Evolutionary conservation across 1,139 yeast genomes (phyloP).

Genomic region (Saccharomyces hybrid): DNA sequence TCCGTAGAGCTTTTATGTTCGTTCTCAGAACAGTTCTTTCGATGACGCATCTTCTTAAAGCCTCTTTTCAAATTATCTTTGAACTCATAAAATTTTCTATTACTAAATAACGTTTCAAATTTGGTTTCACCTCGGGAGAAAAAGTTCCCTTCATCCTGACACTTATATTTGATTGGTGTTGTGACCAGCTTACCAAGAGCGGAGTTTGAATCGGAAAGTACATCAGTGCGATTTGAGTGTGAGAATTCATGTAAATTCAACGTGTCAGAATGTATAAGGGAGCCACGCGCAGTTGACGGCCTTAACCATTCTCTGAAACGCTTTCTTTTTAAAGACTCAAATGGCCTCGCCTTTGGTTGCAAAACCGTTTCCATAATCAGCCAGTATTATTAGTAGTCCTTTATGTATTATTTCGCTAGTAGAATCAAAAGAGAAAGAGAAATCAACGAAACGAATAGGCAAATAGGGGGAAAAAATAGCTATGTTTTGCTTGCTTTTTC

Average conservation of each 20-base stretch:
- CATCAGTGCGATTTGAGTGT: background rate
- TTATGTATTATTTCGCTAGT: background rate
- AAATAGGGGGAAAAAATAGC: background rate
- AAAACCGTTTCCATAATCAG: background rate
- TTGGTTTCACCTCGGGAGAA: background rate
- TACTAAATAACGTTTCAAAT: background rate
- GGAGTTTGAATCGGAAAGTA: background rate
- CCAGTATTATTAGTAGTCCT: background rate
- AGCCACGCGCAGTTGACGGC: background rate
- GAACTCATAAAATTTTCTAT: background rate
- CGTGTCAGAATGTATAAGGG: background rate
- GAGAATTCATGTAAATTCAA: background rate
- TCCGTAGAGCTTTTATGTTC: background rate
- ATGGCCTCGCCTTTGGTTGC: background rate
- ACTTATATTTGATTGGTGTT: background rate
- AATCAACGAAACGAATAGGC: background rate
- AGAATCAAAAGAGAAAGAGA: background rate
- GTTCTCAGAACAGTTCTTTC: background rate
- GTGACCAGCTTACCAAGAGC: background rate
- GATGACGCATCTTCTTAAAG: background rate
- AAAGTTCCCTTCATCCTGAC: background rate
- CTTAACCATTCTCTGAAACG: slow-evolving; percentile 1
- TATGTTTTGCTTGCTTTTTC: background rate
- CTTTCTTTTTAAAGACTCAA: background rate
- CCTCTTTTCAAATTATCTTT: background rate